These are phyloP conservation scores for Takakia lepidozioides DNA, from an alignment of 225 moss, liverwort and hornwort genomes.

Conservation along the genomic window DNA sequence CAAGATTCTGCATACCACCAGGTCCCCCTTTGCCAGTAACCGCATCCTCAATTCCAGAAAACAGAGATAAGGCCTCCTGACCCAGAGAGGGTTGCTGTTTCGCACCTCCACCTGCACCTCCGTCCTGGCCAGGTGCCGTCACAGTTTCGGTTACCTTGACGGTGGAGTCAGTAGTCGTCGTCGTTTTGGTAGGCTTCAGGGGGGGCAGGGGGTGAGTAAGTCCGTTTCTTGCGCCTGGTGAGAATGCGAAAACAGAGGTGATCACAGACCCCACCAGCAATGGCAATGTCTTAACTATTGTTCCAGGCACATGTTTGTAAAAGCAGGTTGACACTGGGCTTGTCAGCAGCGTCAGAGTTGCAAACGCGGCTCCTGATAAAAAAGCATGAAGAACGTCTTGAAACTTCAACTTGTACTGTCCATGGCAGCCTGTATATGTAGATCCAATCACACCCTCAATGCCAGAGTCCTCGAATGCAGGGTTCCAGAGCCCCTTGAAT, in stretches of 20 bases:
- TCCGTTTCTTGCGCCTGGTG: constrained; percentile 8
- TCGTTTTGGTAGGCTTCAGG: too few species aligned
- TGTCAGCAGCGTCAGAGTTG: constrained; percentile 5
- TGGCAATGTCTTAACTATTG: constrained; percentile 6
- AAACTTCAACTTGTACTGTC: constrained; percentile 1
- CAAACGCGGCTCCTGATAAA: not conserved
- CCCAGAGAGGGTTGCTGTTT: too few species aligned
- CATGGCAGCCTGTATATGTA: not conserved
- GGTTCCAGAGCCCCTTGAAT: constrained; percentile 5
- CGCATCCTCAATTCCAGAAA: too few species aligned
- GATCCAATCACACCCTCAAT: not conserved
- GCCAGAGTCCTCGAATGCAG: not conserved
- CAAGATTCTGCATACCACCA: too few species aligned
- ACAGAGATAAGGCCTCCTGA: too few species aligned
- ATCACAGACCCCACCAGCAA: constrained; percentile 5
- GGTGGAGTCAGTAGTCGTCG: too few species aligned
- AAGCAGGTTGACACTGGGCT: constrained; percentile 7
- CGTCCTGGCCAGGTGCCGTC: too few species aligned
- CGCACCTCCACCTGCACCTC: too few species aligned
- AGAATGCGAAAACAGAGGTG: constrained; percentile 6
- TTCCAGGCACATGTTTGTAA: not conserved
- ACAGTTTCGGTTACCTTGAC: too few species aligned
- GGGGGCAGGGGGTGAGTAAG: too few species aligned
- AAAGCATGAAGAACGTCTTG: constrained; percentile 4
- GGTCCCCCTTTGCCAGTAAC: too few species aligned